Conservation (phyloP, 441 rosid genomes). For the Cnidoscolus chayamansa region DNA sequence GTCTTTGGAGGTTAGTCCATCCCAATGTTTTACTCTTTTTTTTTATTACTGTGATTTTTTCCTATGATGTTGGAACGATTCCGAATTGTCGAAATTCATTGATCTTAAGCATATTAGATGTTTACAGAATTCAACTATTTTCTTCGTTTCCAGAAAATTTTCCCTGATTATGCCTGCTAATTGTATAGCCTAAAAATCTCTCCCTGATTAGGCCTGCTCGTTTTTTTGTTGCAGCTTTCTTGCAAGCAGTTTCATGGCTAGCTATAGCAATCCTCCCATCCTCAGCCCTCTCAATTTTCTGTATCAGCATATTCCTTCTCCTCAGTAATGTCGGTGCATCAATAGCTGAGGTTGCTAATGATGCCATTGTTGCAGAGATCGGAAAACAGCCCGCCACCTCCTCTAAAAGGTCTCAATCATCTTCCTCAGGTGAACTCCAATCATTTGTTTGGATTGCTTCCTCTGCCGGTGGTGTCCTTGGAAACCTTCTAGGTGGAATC, state of each 20-base stretch:
- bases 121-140: no score
- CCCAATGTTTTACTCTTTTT: background rate
- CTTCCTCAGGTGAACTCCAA: conserved; percentile 60
- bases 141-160: no score
- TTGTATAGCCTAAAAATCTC: background rate
- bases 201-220: background rate
- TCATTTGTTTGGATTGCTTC: conserved; percentile 84
- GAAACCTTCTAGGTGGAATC: conserved; percentile 72
- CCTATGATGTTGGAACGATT: no score
- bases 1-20: conserved; percentile 65
- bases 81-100: background rate
- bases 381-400: conserved; percentile 43
- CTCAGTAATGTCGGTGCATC: conserved; percentile 88
- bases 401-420: conserved; percentile 29
- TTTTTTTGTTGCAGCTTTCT: conserved; percentile 49
- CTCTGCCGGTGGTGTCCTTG: conserved; percentile 79
- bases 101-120: background rate
- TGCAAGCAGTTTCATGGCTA: conserved; percentile 86
- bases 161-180: no score
- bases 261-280: conserved; percentile 55
- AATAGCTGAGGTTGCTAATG: conserved; percentile 84
- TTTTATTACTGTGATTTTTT: background rate
- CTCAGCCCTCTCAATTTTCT: conserved; percentile 52
- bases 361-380: conserved; percentile 83
- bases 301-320: conserved; percentile 54